Evolutionary conservation across 2,329 filamentous ascomycete genomes (phyloP).

Genomic region (Pestalotiopsis sp.): DNA sequence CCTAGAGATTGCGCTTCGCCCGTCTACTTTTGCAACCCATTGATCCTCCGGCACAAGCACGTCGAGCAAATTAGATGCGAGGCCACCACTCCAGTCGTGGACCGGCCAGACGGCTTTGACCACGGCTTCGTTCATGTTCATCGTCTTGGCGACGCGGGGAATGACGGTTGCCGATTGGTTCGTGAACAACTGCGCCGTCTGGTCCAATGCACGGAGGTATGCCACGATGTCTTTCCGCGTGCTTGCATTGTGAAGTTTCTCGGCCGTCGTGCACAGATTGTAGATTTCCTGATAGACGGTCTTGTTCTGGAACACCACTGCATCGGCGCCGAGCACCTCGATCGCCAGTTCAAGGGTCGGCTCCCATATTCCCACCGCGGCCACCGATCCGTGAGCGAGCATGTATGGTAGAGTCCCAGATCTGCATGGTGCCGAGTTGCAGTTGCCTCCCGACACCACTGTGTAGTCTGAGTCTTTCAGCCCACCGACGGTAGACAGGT

Average conservation of each 20-base stretch:
- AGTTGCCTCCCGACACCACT: constrained; percentile 25
- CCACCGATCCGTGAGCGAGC: constrained; percentile 25
- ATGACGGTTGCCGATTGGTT: constrained; percentile 27
- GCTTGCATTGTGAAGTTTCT: constrained; percentile 29
- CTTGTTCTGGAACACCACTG: constrained; percentile 29
- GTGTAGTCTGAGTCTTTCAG: constrained; percentile 28
- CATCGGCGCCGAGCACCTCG: constrained; percentile 24
- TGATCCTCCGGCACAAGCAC: constrained; percentile 27
- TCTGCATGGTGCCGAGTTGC: constrained; percentile 30
- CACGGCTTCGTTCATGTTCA: constrained; percentile 22
- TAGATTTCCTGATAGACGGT: constrained; percentile 34
- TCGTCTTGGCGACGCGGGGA: constrained; percentile 21
- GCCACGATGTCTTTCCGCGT: constrained; percentile 29
- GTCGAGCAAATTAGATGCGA: constrained; percentile 26
- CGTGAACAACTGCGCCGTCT: constrained; percentile 28
- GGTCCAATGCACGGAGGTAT: constrained; percentile 29
- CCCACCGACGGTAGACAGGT: constrained; percentile 26
- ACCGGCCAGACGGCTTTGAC: constrained; percentile 27
- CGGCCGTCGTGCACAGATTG: constrained; percentile 30
- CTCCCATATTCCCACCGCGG: constrained; percentile 36
- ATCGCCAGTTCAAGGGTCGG: constrained; percentile 31
- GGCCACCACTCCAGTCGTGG: constrained; percentile 27
- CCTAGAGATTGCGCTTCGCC: constrained; percentile 15
- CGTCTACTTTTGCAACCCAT: constrained; percentile 21
- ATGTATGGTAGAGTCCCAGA: constrained; percentile 27